Conservation (phyloP, 2,329 filamentous ascomycete species). For the Xylariales sp. region DNA sequence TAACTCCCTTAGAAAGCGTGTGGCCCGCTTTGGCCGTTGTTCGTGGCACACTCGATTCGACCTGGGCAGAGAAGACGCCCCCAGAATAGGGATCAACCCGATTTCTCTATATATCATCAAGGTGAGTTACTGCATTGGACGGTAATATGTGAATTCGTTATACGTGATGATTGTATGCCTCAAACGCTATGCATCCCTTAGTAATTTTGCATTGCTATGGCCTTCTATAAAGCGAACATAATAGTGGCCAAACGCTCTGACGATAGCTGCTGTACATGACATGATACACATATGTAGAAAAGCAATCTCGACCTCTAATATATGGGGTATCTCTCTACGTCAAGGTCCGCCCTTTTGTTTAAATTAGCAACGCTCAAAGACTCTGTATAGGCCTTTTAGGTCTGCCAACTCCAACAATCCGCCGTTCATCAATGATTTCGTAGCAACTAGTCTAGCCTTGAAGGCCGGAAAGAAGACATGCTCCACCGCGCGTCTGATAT, state of each 20-base stretch:
- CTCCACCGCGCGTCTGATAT: constrained; percentile 74
- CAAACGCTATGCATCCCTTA: too few relatives aligned
- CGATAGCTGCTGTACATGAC: too few relatives aligned
- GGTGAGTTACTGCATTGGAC: constrained; percentile 1
- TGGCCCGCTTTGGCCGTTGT: not conserved
- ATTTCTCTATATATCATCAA: not conserved
- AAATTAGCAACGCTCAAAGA: constrained; percentile 85
- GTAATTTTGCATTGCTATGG: too few relatives aligned
- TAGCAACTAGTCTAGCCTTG: constrained; percentile 76
- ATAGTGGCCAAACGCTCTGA: too few relatives aligned
- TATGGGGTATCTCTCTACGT: not conserved
- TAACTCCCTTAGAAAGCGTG: constrained; percentile 27
- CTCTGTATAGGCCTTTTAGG: constrained; percentile 84
- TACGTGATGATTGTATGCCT: too few relatives aligned
- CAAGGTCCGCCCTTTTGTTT: too few relatives aligned
- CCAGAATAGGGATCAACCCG: too few relatives aligned
- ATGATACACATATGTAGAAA: not conserved
- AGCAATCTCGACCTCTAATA: constrained; percentile 1
- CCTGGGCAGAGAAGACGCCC: too few relatives aligned
- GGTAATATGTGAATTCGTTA: too few relatives aligned
- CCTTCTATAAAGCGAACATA: too few relatives aligned
- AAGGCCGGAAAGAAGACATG: constrained; percentile 88
- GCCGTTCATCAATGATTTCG: constrained; percentile 67
- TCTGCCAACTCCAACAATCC: constrained; percentile 82
- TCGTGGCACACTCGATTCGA: too few relatives aligned